Base-by-base conservation (phyloP, 139 green algal genomes). In the Trebouxia sp. region DNA sequence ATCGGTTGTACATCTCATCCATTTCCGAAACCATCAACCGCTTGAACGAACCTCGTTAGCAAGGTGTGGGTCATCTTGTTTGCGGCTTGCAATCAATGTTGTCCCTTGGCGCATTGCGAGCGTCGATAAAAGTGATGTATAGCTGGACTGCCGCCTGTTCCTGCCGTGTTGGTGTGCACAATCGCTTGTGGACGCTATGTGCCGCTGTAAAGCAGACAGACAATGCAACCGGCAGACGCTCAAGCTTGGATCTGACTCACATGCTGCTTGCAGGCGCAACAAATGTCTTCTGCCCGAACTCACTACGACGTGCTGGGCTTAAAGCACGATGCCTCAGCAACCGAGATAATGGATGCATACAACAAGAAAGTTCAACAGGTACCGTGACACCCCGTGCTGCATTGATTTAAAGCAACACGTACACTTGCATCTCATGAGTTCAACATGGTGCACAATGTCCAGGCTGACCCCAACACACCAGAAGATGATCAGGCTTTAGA, bases 301-400 rank as follows among this genome's bases (percentile, higher is more conserved):
- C 35, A 72, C 35, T 72, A 72, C 35, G 62, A 77, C 10, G 41
- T 77, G 22, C 39, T 77, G 6, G 69, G 69, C 7, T 3, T 77
- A 2, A 77, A 51, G 11, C 41, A 77, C 41, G 43, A 51, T 26
- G 69, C 69, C 5, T 77, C 69, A 12, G 39, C 42, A n/a, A 37
- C 42, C 26, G 69, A 77, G 11, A 56, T 77, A 39, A 77, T 77
- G 69, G 20, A 56, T 20, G 69, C 69, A 0, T 77, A 77, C 24
- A 77, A 77, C 69, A 77, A 20, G 24, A 77, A 77, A 38, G 69
- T 77, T 0, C 41, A 77, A 26, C 24, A 72, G 62, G 62, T 72
- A 45, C 32, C n/a, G n/a, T n/a, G n/a, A 22, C 26, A 58, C 22
- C 20, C 50, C 50, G 50, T 22, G 20, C 22, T 22, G 20, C 22